Base-by-base conservation (phyloP, 352 stramenopile genomes). In the Phytophthora ramorum region DNA sequence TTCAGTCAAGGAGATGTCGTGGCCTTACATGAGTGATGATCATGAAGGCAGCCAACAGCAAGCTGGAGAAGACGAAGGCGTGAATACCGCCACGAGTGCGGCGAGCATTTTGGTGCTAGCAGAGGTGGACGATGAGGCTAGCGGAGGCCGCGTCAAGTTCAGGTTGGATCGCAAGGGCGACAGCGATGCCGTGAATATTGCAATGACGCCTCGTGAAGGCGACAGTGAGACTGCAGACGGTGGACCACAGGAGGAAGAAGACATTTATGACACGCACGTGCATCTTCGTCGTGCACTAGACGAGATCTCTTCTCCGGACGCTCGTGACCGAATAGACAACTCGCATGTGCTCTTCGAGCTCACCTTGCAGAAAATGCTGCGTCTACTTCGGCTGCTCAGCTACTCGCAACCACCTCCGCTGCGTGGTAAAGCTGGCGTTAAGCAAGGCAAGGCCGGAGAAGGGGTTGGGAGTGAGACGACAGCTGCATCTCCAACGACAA, bases 281-380 rank as follows among this genome's bases (percentile, higher is more conserved):
- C 85, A 92, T 63, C 66, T 95, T 38, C 79, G 85, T 44, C 71
- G 69, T 41, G 80, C 81, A 7, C 73, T 95, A 9, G 79, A 87
- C 20, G 63, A 83, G 24, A 85, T 89, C 41, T 87, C 79, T 46
- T 90, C 79, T 4, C 83, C 83, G 0, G 84, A 93, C 46, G 77
- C 83, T 10, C 78, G 85, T 14, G 84, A 93, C 43, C 83, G 83
- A 40, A 89, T 95, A 74, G 79, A 88, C 49, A 87, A 89, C 53
- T 88, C 82, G 20, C 90, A 93, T 49, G 80, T 93, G n/a, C 63
- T 92, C n/a, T 91, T 93, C 46, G 86, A 95, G 70, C 79, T 81
- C 53, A 87, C 80, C 20, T 59, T 93, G 34, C 80, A 83, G 48
- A 93, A 95, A 50, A 58, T 92, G 65, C 59, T 93, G 49, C 79